Percentiles rank a stretch among this genome's conserved stretches.
Conservation (phyloP, 352 stramenopile species). For the Phytophthora cryptogea region DNA sequence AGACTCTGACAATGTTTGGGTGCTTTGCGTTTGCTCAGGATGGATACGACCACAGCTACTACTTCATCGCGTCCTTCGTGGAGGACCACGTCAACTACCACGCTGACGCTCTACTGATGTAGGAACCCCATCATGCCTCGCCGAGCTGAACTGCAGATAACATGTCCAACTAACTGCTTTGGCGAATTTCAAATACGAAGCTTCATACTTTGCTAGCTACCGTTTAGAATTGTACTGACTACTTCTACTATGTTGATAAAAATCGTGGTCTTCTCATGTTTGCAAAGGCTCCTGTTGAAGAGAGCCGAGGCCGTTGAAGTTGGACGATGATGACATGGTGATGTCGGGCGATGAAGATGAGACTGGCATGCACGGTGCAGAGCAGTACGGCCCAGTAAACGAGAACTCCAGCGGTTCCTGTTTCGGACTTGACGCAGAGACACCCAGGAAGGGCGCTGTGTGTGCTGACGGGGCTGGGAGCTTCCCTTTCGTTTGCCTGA, state of each 20-base stretch:
- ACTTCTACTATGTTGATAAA: constrained; percentile 24
- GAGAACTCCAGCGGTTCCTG: constrained; percentile 28
- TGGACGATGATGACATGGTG: constrained; percentile 27
- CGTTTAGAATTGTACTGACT: constrained; percentile 19
- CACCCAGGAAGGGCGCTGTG: constrained; percentile 28
- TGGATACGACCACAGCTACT: constrained; percentile 98
- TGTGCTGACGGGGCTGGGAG: constrained; percentile 17
- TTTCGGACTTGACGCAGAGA: constrained; percentile 30
- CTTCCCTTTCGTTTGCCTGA: constrained; percentile 45
- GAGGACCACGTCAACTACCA: constrained; percentile 96
- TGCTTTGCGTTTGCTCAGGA: constrained; percentile 43
- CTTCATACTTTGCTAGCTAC: constrained; percentile 27
- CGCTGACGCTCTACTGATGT: constrained; percentile 81
- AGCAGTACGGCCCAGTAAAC: constrained; percentile 50
- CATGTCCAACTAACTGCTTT: neutral
- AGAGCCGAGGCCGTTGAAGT: constrained; percentile 29
- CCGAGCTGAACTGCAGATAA: neutral
- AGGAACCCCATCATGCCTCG: constrained; percentile 6
- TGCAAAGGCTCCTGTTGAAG: constrained; percentile 34
- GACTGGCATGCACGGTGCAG: constrained; percentile 34
- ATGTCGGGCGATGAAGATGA: constrained; percentile 27
- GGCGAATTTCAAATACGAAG: constrained; percentile 26
- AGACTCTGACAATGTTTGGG: neutral
- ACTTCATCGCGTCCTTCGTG: constrained; percentile 97
- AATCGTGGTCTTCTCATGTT: constrained; percentile 13